These are phyloP conservation scores for Lactifluus piperatus DNA, from an alignment of 768 basidiomycete genomes.

Conservation along the genomic window DNA sequence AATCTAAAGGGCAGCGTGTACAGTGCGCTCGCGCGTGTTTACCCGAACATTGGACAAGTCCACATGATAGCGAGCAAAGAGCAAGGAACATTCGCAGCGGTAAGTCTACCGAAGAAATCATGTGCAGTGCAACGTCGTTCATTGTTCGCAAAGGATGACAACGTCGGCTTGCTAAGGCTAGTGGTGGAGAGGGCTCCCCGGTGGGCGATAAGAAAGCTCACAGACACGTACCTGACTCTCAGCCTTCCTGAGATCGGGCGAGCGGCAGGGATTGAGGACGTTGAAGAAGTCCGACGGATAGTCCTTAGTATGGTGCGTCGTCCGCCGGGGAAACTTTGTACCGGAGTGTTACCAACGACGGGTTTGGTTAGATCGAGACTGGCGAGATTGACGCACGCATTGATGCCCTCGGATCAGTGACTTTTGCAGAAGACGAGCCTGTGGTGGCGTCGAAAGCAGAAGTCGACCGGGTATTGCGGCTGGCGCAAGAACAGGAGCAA, in stretches of 20 bases:
- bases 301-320: constrained; percentile 63
- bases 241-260: constrained; percentile 63
- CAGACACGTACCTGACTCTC: constrained; percentile 74
- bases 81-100: constrained; percentile 39
- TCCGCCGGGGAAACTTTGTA: neutral
- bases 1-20: constrained; percentile 69
- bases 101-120: constrained; percentile 26
- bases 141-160: constrained; percentile 47
- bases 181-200: constrained; percentile 63
- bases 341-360: neutral
- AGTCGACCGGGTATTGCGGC: constrained; percentile 48
- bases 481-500: constrained; percentile 47
- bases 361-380: constrained; percentile 49
- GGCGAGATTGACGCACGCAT: constrained; percentile 64
- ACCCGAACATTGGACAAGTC: constrained; percentile 49
- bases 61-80: constrained; percentile 47
- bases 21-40: constrained; percentile 49
- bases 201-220: constrained; percentile 74
- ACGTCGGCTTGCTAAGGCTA: constrained; percentile 57
- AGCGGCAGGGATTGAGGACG: constrained; percentile 40
- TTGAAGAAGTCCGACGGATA: constrained; percentile 47
- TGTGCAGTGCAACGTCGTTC: neutral
- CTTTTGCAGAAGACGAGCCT: constrained; percentile 56
- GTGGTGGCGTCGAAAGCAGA: constrained; percentile 50
- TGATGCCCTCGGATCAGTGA: constrained; percentile 60